Base-by-base conservation (phyloP, 2,329 filamentous ascomycete species). In the Zymoseptoria pseudotritici region DNA sequence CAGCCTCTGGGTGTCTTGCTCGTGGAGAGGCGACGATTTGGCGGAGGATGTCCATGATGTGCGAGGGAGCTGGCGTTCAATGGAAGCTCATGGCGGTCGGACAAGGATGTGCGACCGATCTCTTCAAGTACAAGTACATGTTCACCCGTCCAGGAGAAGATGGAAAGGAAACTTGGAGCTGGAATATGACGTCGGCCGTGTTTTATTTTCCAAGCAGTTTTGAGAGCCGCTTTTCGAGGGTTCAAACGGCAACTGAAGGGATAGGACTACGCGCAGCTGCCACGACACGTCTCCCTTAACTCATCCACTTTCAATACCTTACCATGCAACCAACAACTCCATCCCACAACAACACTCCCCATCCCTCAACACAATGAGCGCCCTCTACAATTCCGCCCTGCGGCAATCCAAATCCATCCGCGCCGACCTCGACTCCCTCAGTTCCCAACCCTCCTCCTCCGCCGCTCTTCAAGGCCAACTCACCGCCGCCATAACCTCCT, bases 21-120 rank as follows among this genome's bases (percentile, higher is more conserved):
- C 94, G 86, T 11, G 94, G 93, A 9, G 92, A 88, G 52, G 94
- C 91, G 63, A 97, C 91, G 65, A 97, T 90, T 73, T 96, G 90
- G 68, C 93, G 89, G 66, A 97, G 83, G 63, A 97, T 57, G 57
- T 67, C 65, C 65, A 67, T 66, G 10, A 46, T 50, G 21, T 52
- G 55, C 17, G 29, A 26, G 55, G 46, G 19, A 6, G 8, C 22
- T 53, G 36, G 10, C 36, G 36, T 46, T 46, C 36, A 46, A 17
- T 46, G 36, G 13, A 46, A 2, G 36, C n/a, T 46, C 36, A 46
- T 46, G 36, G 36, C 17, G 36, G 36, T 46, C 17, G 36, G 11
- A 17, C 36, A n/a, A 46, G 36, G 36, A 46, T 46, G 36, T 4
- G 11, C 2, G 4, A 46, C 36, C 11, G 36, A n/a, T 46, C 13